A percentile compares a stretch with the other conserved stretches of the same genome.
Evolutionary conservation across 2,329 filamentous ascomycete genomes (phyloP).

Genomic region (Fusarium redolens): DNA sequence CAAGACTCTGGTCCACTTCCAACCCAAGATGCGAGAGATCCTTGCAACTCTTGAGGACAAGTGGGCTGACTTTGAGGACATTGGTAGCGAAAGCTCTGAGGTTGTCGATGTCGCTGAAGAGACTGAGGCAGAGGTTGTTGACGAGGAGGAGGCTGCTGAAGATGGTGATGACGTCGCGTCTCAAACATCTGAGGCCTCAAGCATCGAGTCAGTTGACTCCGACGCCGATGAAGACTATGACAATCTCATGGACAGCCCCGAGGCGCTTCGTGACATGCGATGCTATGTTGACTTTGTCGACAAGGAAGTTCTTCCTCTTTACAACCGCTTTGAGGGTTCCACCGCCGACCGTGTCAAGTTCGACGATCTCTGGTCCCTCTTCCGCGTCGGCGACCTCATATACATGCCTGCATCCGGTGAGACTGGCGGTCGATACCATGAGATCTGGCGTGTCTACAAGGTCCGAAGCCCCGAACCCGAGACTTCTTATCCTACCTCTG

Average conservation of each 20-base stretch:
- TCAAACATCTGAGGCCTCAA: constrained; percentile 40
- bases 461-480: constrained; percentile 48
- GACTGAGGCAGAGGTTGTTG: constrained; percentile 46
- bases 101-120: constrained; percentile 41
- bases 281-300: constrained; percentile 59
- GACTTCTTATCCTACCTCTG: constrained; percentile 43
- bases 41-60: constrained; percentile 55
- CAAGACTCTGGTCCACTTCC: constrained; percentile 54
- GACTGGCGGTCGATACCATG: constrained; percentile 52
- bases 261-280: constrained; percentile 55
- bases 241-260: constrained; percentile 52
- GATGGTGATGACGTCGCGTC: constrained; percentile 49
- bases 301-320: constrained; percentile 54
- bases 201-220: constrained; percentile 45
- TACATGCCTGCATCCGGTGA: constrained; percentile 53
- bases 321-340: constrained; percentile 44
- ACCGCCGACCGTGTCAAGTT: constrained; percentile 50
- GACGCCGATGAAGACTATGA: constrained; percentile 52
- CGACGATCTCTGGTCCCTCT: constrained; percentile 57
- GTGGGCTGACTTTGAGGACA: constrained; percentile 53
- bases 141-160: constrained; percentile 20
- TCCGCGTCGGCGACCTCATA: constrained; percentile 54
- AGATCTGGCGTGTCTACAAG: constrained; percentile 54
- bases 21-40: constrained; percentile 55
- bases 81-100: constrained; percentile 39